Evolutionary conservation across 164 flowering plant species (phyloP), one percentile per base, ranked within the genome.

Genomic region (Kingdonia uniflora): DNA sequence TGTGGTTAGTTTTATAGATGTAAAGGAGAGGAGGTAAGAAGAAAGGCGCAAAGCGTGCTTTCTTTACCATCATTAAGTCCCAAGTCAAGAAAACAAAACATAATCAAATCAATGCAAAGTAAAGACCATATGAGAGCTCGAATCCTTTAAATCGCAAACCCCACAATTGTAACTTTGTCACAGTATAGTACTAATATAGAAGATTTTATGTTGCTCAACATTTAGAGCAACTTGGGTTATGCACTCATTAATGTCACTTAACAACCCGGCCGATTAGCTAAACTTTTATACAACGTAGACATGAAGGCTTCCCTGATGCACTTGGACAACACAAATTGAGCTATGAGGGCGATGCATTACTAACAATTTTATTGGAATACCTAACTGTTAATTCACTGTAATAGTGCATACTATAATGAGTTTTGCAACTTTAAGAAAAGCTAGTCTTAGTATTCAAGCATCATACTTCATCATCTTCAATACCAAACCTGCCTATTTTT

Each of bases 21-120:
- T n/a, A n/a, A n/a, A n/a, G n/a, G 35, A 29, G 4, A 29, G 4
- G 8, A 29, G 8, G 35, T 3, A 29, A 45, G n/a, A 49, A 25
- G 35, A 19, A 19, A 15, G 33, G 49, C 29, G 20, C 54, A 73
- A 68, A 67, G 80, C 74, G 71, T 73, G 81, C 74, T 67, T 60
- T 15, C 69, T 67, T 66, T 67, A 69, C 60, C 55, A 73, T 76
- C 67, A 74, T 76, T 65, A 22, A 17, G 16, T 63, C 57, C 51
- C 23, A 52, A 60, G 41, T 59, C 53, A 42, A 19, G 38, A 59
- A 62, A 59, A 51, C 46, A 13, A 22, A n/a, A 16, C 52, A 64
- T 2, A 35, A 56, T 21, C 57, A 61, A 49, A 65, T 69, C 67
- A 69, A 73, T 61, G 70, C 59, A 63, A 65, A 71, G 63, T 25